phyloP scores from a whole-genome alignment of 169 alveolate genomes.

The Plasmodium yoelii region DNA sequence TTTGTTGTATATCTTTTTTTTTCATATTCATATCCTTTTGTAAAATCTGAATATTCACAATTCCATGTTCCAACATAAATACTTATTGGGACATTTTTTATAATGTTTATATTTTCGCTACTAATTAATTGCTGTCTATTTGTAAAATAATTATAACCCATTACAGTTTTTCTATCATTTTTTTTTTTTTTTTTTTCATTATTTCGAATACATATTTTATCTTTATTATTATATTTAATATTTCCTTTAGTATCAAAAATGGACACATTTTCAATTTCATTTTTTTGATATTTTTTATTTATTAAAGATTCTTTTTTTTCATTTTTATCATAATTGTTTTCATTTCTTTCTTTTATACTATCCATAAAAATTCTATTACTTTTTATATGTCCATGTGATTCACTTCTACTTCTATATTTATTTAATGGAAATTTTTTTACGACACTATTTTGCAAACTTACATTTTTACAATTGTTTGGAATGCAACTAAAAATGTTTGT shows the following conservation, averaged over 20 bases:
- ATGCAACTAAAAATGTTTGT: no score
- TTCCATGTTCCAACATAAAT: constrained; percentile 88
- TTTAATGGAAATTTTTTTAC: neutral
- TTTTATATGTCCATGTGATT: neutral
- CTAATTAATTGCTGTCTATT: constrained; percentile 30
- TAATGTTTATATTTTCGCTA: constrained; percentile 30
- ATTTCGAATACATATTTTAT: neutral
- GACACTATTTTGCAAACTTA: no score
- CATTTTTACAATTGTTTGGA: no score
- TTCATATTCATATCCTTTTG: constrained; percentile 41
- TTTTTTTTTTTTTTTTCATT: neutral
- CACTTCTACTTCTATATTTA: constrained; percentile 28
- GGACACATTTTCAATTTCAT: no score
- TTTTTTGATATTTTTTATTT: no score
- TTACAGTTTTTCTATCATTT: constrained; percentile 20
- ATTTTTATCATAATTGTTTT: neutral
- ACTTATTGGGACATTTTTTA: constrained; percentile 75
- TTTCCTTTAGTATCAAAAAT: neutral
- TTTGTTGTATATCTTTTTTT: constrained; percentile 34
- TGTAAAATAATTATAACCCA: constrained; percentile 61
- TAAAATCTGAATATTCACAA: constrained; percentile 80
- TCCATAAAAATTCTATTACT: neutral
- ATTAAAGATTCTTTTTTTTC: neutral
- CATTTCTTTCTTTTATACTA: neutral
- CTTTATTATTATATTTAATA: neutral